These are phyloP conservation scores for Hanseniaspora clermontiae DNA, from an alignment of 805 yeast species.

Conservation along the genomic window DNA sequence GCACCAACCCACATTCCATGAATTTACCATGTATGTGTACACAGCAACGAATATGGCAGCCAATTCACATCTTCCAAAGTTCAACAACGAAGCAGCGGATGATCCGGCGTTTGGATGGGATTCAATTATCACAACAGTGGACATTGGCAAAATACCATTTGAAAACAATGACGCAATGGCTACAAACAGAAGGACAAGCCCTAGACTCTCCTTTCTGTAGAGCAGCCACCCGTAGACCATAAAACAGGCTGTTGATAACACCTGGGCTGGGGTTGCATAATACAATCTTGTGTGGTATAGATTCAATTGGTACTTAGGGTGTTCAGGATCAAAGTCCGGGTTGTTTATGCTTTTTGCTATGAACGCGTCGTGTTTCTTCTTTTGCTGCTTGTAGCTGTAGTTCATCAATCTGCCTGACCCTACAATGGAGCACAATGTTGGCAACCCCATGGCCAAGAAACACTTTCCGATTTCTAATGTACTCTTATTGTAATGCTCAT, in stretches of 20 bases:
- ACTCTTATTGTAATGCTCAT: slow-evolving; percentile 37
- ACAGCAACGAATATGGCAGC: slow-evolving; percentile 63
- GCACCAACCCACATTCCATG: slow-evolving; percentile 61
- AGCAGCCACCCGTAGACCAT: slow-evolving; percentile 66
- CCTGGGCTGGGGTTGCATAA: slow-evolving; percentile 34
- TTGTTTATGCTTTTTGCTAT: slow-evolving; percentile 19
- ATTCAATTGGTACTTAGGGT: slow-evolving; percentile 34
- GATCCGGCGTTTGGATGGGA: slow-evolving; percentile 58
- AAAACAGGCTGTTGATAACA: slow-evolving; percentile 30
- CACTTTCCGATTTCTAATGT: slow-evolving; percentile 54
- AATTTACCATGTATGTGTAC: slow-evolving; percentile 43
- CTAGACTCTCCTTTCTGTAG: slow-evolving; percentile 34
- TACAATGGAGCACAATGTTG: slow-evolving; percentile 50
- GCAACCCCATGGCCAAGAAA: slow-evolving; percentile 62
- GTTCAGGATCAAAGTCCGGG: slow-evolving; percentile 18
- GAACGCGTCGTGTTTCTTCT: slow-evolving; percentile 20
- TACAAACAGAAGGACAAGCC: slow-evolving; percentile 46
- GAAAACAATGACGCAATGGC: slow-evolving; percentile 48
- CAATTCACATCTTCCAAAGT: slow-evolving; percentile 57
- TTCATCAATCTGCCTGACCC: slow-evolving; percentile 47
- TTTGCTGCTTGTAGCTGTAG: slow-evolving; percentile 26
- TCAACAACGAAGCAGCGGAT: slow-evolving; percentile 60
- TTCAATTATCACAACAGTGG: slow-evolving; percentile 64
- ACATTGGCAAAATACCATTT: slow-evolving; percentile 43
- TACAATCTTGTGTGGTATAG: slow-evolving; percentile 43